phyloP scores from a whole-genome alignment of 179 eudicot species.

The Heliamphora ciliata region DNA sequence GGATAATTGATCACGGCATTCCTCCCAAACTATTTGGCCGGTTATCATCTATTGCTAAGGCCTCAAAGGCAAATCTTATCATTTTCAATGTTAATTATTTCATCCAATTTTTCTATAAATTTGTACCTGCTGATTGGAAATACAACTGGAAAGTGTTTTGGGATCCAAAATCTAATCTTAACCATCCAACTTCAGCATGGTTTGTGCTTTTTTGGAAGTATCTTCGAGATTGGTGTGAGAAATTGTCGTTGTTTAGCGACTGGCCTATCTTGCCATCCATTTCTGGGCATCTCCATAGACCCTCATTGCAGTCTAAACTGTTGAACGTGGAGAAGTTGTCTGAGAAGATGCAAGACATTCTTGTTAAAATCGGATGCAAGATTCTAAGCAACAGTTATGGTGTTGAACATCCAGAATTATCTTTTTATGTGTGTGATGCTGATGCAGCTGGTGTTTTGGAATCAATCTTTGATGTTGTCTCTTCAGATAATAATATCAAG shows the following conservation, averaged over 20 bases:
- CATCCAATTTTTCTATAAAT: constrained; percentile 50
- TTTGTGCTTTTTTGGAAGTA: constrained; percentile 77
- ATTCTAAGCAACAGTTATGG: constrained; percentile 54
- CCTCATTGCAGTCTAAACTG: constrained; percentile 55
- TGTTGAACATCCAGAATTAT: constrained; percentile 69
- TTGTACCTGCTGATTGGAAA: constrained; percentile 88
- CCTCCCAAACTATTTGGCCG: constrained; percentile 52
- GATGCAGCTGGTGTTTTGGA: constrained; percentile 64
- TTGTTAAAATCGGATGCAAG: constrained; percentile 84
- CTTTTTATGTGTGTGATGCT: constrained; percentile 53
- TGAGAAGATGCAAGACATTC: constrained; percentile 48
- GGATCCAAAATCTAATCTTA: constrained; percentile 40
- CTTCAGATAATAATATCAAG: constrained; percentile 43
- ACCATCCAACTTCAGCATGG: constrained; percentile 69
- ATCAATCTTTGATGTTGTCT: constrained; percentile 59
- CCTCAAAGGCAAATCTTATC: constrained; percentile 62
- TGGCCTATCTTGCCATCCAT: constrained; percentile 94
- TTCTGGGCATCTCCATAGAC: constrained; percentile 75
- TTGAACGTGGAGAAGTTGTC: constrained; percentile 62
- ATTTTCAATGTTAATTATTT: constrained; percentile 54
- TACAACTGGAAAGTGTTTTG: constrained; percentile 57
- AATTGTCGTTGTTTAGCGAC: constrained; percentile 69
- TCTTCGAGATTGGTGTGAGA: constrained; percentile 53
- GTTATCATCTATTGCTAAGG: constrained; percentile 63
- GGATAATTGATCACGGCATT: constrained; percentile 56